A percentile compares a stretch with the other conserved stretches of the same genome.
These are phyloP conservation scores for Phlebiopsis flavidoalba DNA, from an alignment of 768 basidiomycete genomes.

Conservation along the genomic window DNA sequence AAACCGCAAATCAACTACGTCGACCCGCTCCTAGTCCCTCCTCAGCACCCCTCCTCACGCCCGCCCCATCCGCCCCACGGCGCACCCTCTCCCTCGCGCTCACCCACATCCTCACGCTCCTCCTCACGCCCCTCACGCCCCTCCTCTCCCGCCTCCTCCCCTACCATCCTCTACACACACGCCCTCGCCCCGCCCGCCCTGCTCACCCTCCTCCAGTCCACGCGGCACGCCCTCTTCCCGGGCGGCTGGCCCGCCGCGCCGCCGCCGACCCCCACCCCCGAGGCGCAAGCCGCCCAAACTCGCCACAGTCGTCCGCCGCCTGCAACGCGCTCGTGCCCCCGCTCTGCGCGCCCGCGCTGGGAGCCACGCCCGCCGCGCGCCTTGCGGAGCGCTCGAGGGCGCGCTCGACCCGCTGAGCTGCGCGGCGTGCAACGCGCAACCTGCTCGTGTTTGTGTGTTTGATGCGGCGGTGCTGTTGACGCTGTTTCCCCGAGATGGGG, in stretches of 20 bases:
- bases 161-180: constrained; percentile 52
- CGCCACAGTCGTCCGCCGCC: constrained; percentile 30
- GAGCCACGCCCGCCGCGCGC: constrained; percentile 38
- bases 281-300: constrained; percentile 67
- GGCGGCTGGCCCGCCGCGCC: constrained; percentile 81
- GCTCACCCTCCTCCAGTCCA: constrained; percentile 44
- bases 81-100: constrained; percentile 16
- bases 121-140: constrained; percentile 17
- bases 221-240: constrained; percentile 79
- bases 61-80: constrained; percentile 4
- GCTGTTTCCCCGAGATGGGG: constrained; percentile 78
- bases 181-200: constrained; percentile 50
- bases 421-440: constrained; percentile 72
- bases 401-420: constrained; percentile 60
- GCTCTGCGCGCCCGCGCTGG: constrained; percentile 50
- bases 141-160: constrained; percentile 47
- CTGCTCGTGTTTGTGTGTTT: constrained; percentile 61
- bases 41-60: constrained; percentile 23
- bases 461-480: constrained; percentile 67
- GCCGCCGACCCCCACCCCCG: constrained; percentile 72
- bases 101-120: constrained; percentile 20
- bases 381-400: constrained; percentile 39
- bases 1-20: constrained; percentile 16
- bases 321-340: constrained; percentile 41
- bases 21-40: constrained; percentile 22